Percentiles rank a stretch among this genome's conserved stretches.
These are phyloP conservation scores for Podaxis mareebaensis DNA, from an alignment of 768 basidiomycete species.

Conservation along the genomic window DNA sequence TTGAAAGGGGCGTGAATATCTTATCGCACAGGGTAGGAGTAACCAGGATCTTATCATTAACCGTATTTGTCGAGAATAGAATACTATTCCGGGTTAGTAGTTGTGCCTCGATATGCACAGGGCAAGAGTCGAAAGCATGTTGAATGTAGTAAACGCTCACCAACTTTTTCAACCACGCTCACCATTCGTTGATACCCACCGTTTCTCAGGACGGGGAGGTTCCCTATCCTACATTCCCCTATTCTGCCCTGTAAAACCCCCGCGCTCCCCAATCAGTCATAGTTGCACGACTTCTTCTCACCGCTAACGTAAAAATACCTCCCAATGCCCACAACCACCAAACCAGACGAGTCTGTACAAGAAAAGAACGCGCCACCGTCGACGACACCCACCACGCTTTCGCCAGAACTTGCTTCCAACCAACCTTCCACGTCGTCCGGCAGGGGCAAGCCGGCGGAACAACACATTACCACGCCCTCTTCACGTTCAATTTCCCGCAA, in stretches of 20 bases:
- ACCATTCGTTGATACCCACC: background rate
- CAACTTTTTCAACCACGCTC: slow-evolving; percentile 1
- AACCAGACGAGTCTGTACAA: slow-evolving; percentile 6
- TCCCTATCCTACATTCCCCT: background rate
- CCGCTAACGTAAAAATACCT: slow-evolving; percentile 3
- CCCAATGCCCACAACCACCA: slow-evolving; percentile 2
- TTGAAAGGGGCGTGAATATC: slow-evolving; percentile 25
- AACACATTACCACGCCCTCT: background rate
- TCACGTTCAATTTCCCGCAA: slow-evolving; percentile 11
- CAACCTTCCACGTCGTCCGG: slow-evolving; percentile 24
- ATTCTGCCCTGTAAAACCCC: background rate
- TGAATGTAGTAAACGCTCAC: slow-evolving; percentile 3
- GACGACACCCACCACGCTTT: slow-evolving; percentile 17
- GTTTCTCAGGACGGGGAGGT: background rate
- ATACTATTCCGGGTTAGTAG: slow-evolving; percentile 14
- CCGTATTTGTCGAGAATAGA: slow-evolving; percentile 3
- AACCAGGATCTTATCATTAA: slow-evolving; percentile 13
- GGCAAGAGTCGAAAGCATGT: slow-evolving; percentile 3
- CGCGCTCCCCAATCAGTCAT: background rate
- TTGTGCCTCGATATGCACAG: slow-evolving; percentile 13
- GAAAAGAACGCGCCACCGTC: slow-evolving; percentile 15
- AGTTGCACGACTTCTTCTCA: background rate
- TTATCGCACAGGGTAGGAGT: slow-evolving; percentile 3
- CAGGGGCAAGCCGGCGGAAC: slow-evolving; percentile 22
- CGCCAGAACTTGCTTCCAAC: slow-evolving; percentile 18